Conservation (phyloP, 257 asterid genomes). For the Nicotiana obtusifolia region DNA sequence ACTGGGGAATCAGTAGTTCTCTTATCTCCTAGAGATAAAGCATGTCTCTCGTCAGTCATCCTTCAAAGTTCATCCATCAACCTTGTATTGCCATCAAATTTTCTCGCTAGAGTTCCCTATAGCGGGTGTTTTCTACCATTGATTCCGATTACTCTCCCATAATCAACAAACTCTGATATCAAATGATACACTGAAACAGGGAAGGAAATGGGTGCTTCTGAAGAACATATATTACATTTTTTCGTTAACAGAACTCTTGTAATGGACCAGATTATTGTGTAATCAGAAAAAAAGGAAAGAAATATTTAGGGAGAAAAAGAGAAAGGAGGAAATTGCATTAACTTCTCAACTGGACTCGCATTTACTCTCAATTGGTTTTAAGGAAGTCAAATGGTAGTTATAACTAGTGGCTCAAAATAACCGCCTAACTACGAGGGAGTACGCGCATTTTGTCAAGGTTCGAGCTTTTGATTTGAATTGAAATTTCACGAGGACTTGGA, state of each 20-base stretch:
- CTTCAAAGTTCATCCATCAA: background rate
- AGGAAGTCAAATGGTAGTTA: background rate
- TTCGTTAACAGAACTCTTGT: background rate
- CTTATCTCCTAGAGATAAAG: background rate
- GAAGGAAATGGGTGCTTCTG: background rate
- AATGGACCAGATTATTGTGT: background rate
- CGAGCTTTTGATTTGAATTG: background rate
- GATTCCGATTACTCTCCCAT: background rate
- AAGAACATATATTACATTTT: background rate
- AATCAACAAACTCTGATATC: background rate
- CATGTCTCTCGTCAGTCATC: background rate
- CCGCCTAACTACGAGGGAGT: background rate
- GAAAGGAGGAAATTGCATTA: background rate
- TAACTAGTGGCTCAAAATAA: background rate
- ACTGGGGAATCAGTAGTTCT: background rate
- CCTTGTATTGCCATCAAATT: background rate
- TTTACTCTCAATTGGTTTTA: background rate
- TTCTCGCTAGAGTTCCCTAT: background rate
- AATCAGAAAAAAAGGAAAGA: background rate
- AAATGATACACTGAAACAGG: background rate
- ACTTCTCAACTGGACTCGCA: background rate
- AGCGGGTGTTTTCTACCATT: background rate
- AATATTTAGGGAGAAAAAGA: background rate
- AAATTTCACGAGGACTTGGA: background rate
- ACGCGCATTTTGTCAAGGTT: background rate